Percentiles rank a stretch among this genome's conserved stretches.
Evolutionary conservation across 768 basidiomycete genomes (phyloP).

Genomic region (Leccinum subgranulosum): DNA sequence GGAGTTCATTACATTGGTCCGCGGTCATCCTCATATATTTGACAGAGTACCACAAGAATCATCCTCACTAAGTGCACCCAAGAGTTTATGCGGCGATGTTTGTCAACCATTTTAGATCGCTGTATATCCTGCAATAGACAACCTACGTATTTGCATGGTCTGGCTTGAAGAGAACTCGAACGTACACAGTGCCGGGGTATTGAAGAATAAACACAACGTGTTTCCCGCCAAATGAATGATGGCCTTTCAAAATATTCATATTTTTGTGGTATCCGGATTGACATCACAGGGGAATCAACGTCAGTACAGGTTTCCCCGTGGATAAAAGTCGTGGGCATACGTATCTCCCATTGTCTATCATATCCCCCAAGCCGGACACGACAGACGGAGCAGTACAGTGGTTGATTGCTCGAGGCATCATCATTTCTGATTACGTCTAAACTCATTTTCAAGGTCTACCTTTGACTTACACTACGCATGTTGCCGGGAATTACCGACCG

Average conservation of each 20-base stretch:
- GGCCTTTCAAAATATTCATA: neutral
- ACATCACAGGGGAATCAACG: slow-evolving; percentile 1
- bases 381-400: neutral
- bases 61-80: slow-evolving; percentile 56
- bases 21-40: slow-evolving; percentile 22
- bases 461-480: neutral
- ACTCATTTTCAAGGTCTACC: neutral
- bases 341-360: neutral
- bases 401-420: neutral
- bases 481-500: neutral
- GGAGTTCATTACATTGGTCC: slow-evolving; percentile 26
- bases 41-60: slow-evolving; percentile 88
- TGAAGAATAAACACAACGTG: neutral
- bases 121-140: slow-evolving; percentile 28
- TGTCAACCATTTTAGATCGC: slow-evolving; percentile 11
- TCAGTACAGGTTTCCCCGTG: neutral
- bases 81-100: slow-evolving; percentile 1
- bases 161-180: neutral
- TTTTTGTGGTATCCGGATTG: neutral
- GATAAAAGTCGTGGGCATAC: neutral
- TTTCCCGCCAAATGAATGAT: neutral
- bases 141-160: slow-evolving; percentile 5
- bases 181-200: neutral
- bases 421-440: neutral
- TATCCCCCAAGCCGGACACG: neutral